Base-by-base conservation (phyloP, 345 rosid genomes). In the Cardamine resedifolia region DNA sequence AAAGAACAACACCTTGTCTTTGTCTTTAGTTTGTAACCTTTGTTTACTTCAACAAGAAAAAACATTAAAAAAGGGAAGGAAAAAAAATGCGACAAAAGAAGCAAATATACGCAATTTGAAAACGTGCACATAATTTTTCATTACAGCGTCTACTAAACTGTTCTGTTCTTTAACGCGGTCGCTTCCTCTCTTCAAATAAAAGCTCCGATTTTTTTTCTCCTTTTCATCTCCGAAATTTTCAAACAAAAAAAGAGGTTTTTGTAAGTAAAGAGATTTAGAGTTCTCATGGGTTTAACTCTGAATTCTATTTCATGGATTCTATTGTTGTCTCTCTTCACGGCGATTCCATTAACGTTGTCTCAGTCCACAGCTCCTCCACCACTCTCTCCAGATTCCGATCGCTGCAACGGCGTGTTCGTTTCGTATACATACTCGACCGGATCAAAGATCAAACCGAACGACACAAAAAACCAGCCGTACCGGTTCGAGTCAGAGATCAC, bases 401-500 rank as follows among this genome's bases (percentile, higher is more conserved):
- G 48, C 15, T 95, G 99, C 80, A 87, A 86, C 69, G 99, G 94
- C 23, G 68, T 95, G 2, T 91, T 82, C 80, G 33, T 95, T 20
- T 81, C 96, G 0, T 95, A 91, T 75, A 55, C 79, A 6, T 86
- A 85, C 77, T 45, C 36, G 2, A 30, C 33, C 4, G 99, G 99
- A 26, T 38, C 83, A 44, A 60, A 80, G 79, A 79, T 95, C 10
- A 79, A 80, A 21, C 99, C 99, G 15, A 79, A 82, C 39, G 75
- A 81, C 56, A 85, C 86, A 4, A 63, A 38, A 19, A 77, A 80
- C 85, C 99, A 95, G 78, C 83, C 97, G 4, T 95, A 91, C 82
- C 79, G 94, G 33, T 95, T 95, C 83, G 83, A 90, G 75, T 95
- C 98, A 0, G 86, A 81, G 18, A 82, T 95, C 19, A 85, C 84